Evolutionary conservation across 177 flowering plant species (phyloP).

Genomic region (Vitis hybrid): DNA sequence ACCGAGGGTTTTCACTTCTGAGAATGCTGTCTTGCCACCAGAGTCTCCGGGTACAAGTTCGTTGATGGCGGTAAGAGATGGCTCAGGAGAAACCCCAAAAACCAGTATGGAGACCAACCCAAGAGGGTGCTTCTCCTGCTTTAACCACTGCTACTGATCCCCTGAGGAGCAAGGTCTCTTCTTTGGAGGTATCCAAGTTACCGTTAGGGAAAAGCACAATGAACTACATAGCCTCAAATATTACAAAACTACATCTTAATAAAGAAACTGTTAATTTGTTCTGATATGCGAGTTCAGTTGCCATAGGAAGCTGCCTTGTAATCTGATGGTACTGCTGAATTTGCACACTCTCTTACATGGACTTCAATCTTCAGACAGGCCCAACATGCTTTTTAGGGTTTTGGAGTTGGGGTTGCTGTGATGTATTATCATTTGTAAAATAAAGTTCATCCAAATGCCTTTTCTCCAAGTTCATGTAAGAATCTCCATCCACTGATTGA

Average conservation of each 20-base stretch:
- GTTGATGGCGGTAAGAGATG: slow-evolving; percentile 53
- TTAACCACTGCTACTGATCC: slow-evolving; percentile 52
- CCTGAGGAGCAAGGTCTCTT: not conserved
- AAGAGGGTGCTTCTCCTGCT: slow-evolving; percentile 54
- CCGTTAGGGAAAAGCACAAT: slow-evolving; percentile 5
- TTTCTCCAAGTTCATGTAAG: slow-evolving; percentile 14
- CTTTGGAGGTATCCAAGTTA: not conserved
- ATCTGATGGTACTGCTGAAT: slow-evolving; percentile 2
- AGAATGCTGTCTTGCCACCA: slow-evolving; percentile 52
- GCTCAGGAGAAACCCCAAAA: slow-evolving; percentile 31
- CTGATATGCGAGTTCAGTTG: slow-evolving; percentile 1
- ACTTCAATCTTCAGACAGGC: not conserved
- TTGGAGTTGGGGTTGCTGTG: slow-evolving; percentile 43
- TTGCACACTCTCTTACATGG: not conserved
- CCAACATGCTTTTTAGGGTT: slow-evolving; percentile 1
- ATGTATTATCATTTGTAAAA: slow-evolving; percentile 29
- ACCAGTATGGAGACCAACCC: slow-evolving; percentile 30
- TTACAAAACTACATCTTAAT: slow-evolving; percentile 3
- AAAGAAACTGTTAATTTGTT: not conserved
- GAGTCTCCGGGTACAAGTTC: slow-evolving; percentile 78
- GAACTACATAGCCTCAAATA: slow-evolving; percentile 5
- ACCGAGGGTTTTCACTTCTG: slow-evolving; percentile 20
- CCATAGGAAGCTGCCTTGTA: slow-evolving; percentile 10
- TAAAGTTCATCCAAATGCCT: slow-evolving; percentile 44
- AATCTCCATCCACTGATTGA: not conserved